Percentiles rank a stretch among this genome's conserved stretches.
phyloP scores from a whole-genome alignment of 2,329 filamentous ascomycete genomes.

The Neofusicoccum sp. region DNA sequence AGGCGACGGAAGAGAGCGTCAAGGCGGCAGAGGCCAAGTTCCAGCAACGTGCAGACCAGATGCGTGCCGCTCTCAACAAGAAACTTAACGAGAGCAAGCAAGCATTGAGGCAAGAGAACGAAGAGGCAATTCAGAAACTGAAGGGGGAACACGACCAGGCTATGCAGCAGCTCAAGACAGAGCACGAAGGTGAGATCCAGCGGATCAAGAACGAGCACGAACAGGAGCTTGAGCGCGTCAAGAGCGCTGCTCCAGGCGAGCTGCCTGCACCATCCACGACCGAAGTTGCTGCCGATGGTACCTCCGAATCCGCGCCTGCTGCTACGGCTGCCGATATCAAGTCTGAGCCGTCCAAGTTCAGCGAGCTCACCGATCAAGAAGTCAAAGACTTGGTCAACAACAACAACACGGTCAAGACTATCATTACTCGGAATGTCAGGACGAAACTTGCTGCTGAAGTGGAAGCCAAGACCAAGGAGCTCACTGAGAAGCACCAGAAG shows the following conservation, averaged over 20 bases:
- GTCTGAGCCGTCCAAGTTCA: slow-evolving; percentile 23
- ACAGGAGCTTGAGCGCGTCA: slow-evolving; percentile 36
- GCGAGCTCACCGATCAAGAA: slow-evolving; percentile 50
- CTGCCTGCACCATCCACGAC: background rate
- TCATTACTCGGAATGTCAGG: slow-evolving; percentile 59
- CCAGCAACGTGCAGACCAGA: slow-evolving; percentile 65
- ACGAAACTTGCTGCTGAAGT: slow-evolving; percentile 43
- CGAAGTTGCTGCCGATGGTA: slow-evolving; percentile 1
- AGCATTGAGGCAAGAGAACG: slow-evolving; percentile 39
- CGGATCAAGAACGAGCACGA: slow-evolving; percentile 35
- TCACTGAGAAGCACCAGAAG: slow-evolving; percentile 25
- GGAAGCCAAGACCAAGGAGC: slow-evolving; percentile 33
- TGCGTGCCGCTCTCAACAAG: slow-evolving; percentile 66
- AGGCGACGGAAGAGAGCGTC: slow-evolving; percentile 46
- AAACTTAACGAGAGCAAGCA: slow-evolving; percentile 59
- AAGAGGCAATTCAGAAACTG: slow-evolving; percentile 36
- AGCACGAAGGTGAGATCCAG: slow-evolving; percentile 31
- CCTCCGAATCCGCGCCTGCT: slow-evolving; percentile 20
- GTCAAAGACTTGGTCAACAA: slow-evolving; percentile 50
- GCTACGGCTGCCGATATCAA: slow-evolving; percentile 34
- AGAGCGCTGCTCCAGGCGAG: background rate
- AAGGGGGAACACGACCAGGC: slow-evolving; percentile 47
- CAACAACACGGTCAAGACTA: slow-evolving; percentile 49
- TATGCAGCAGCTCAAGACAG: slow-evolving; percentile 27
- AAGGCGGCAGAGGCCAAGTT: slow-evolving; percentile 65